Evolutionary conservation across 129 eudicot species (phyloP).

Genomic region (Lactuca sativa): DNA sequence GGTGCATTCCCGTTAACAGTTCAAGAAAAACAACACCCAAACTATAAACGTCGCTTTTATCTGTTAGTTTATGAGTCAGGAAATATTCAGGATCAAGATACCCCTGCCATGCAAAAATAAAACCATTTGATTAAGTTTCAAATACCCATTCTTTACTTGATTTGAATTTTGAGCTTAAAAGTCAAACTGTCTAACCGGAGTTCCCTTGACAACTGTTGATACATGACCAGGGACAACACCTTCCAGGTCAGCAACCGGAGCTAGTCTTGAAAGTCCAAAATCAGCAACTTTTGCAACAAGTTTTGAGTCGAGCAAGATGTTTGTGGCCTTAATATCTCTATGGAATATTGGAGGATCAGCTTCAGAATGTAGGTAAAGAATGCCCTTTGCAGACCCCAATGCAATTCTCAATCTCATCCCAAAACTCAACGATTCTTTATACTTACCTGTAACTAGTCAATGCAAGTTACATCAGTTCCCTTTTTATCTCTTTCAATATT

Average conservation of each 20-base stretch:
- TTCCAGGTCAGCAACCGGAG: slow-evolving; percentile 78
- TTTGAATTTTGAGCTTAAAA: slow-evolving; percentile 25
- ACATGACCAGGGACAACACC: slow-evolving; percentile 72
- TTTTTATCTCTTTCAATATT: too few species aligned
- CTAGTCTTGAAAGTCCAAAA: slow-evolving; percentile 86
- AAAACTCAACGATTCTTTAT: slow-evolving; percentile 60
- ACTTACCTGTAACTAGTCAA: slow-evolving; percentile 45
- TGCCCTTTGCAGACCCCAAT: slow-evolving; percentile 75
- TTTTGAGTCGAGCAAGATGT: slow-evolving; percentile 67
- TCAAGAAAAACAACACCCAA: slow-evolving; percentile 89
- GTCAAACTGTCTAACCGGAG: slow-evolving; percentile 61
- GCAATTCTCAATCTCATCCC: slow-evolving; percentile 63
- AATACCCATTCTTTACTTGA: neutral
- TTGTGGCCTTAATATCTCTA: slow-evolving; percentile 90
- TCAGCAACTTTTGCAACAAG: slow-evolving; percentile 83
- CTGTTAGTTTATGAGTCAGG: slow-evolving; percentile 85
- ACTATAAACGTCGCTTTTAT: slow-evolving; percentile 93
- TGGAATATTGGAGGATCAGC: slow-evolving; percentile 96
- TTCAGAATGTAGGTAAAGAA: slow-evolving; percentile 84
- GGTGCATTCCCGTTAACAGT: slow-evolving; percentile 81
- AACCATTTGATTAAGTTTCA: neutral
- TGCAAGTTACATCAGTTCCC: neutral
- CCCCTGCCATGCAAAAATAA: slow-evolving; percentile 82
- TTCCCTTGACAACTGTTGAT: slow-evolving; percentile 91
- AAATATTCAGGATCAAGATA: slow-evolving; percentile 95